Conservation (phyloP, 805 yeast genomes). For the Spathaspora boniae region DNA sequence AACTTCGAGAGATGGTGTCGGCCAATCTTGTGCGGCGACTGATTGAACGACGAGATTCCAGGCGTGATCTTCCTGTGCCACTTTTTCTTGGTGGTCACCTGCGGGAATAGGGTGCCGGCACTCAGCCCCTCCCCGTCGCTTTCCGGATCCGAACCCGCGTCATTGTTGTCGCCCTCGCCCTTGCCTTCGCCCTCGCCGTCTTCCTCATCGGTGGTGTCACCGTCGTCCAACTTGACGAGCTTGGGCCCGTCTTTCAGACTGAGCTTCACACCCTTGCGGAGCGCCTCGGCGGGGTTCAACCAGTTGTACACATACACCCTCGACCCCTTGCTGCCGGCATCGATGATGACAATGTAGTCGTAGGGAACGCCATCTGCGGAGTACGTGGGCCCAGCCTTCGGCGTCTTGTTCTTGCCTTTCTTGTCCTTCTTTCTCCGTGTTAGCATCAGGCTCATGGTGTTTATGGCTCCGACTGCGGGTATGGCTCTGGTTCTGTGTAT, state of each 20-base stretch:
- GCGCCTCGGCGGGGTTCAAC: conserved; percentile 37
- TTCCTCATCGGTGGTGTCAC: conserved; percentile 4
- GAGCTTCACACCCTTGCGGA: conserved; percentile 19
- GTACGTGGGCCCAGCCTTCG: conserved; percentile 30
- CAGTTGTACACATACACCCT: conserved; percentile 59
- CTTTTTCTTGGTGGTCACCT: conserved; percentile 27
- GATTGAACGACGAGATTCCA: conserved; percentile 51
- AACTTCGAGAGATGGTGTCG: conserved; percentile 48
- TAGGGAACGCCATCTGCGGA: conserved; percentile 47
- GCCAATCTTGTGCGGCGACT: conserved; percentile 49
- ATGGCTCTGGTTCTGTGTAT: neutral
- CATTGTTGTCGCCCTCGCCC: conserved; percentile 10
- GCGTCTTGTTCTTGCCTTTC: conserved; percentile 8
- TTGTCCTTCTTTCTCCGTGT: conserved; percentile 6
- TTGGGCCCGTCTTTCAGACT: conserved; percentile 3
- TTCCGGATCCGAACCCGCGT: neutral
- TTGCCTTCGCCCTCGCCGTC: conserved; percentile 3
- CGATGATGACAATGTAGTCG: conserved; percentile 59
- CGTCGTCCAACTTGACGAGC: conserved; percentile 9
- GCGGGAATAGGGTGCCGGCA: conserved; percentile 22
- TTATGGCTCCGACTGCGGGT: neutral
- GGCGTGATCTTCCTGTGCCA: conserved; percentile 57
- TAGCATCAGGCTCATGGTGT: conserved; percentile 1
- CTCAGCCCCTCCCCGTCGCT: conserved; percentile 4
- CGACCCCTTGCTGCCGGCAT: conserved; percentile 66